Base-by-base conservation (phyloP, 345 rosid species). In the Leavenworthia alabamica region DNA sequence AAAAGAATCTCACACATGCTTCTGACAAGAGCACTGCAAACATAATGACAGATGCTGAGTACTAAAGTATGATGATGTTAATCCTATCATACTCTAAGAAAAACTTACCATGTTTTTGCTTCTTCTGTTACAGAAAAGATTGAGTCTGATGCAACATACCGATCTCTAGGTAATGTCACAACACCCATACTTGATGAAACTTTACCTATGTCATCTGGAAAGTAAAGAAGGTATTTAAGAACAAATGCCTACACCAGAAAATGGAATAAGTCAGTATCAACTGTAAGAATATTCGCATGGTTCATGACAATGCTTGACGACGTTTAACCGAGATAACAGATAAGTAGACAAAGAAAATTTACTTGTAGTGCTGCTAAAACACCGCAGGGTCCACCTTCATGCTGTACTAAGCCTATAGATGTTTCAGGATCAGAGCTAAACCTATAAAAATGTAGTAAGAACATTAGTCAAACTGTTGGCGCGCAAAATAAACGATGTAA, bases 311-410 rank as follows among this genome's bases (percentile, higher is more conserved):
- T 31, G 23, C 47, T 56, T 16, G n/a, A 56, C 41, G 5, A 59
- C 33, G 35, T 44, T 44, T 44, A 14, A 12, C 7, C 14, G 36
- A 43, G 44, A 64, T 4, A 50, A 64, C 29, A 31, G n/a, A 55
- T 13, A 20, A 59, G 10, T 27, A 51, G 10, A 35, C 51, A 2
- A 50, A 52, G 66, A 79, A 60, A 31, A 65, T 80, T 89, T 87
- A 93, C 99, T 79, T 94, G 99, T 68, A 94, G 60, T 52, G 99
- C 79, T 55, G 99, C 99, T 78, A 94, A 83, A 75, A 94, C 99
- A 62, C 99, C 97, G 56, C 99, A 94, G 46, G 98, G 99, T 57
- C 99, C 99, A 69, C 99, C 99, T 86, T 93, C 99, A 81, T 90
- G 97, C 89, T 93, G 99, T 83, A 93, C 99, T 65, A 93, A 79